Evolutionary conservation across 345 rosid genomes (phyloP), one percentile per base, ranked within the genome.

Genomic region (Dipteronia sinensis): DNA sequence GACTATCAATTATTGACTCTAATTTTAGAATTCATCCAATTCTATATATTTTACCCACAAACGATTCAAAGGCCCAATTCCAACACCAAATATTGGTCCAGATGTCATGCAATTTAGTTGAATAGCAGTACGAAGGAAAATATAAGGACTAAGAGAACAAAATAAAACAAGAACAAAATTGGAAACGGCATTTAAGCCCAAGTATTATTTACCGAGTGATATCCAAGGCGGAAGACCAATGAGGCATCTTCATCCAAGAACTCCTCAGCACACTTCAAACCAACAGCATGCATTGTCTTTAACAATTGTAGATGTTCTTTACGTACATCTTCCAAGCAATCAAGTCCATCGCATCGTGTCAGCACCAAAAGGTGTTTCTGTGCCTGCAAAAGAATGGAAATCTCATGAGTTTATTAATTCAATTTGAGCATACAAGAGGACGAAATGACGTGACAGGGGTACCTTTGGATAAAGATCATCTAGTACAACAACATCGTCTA

Each of bases 401-500:
- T 40, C 19, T 15, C 44, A 34, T 63, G 23, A 9, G 0, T 59
- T 12, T 0, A 16, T 58, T 65, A 77, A 20, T 31, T 64, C 19
- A 77, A 38, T 13, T 19, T 63, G 46, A 82, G 70, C 38, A 55
- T 34, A 74, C n/a, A 44, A 65, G 73, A 62, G 49, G 47, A 61
- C 11, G 10, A 23, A 25, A 13, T 10, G 20, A 58, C 22, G 71
- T 31, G 71, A 51, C 2, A 47, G 20, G 22, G 66, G 77, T 82
- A 91, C 97, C 97, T 96, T 96, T 2, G 98, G 97, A 84, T 89
- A 93, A 27, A 81, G 88, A 80, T 96, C 98, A 76, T 91, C 87
- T 75, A 94, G 73, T 47, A 96, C 98, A 68, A 89, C 91, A 10
- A 92, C 73, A 81, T 89, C 85, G 31, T 86, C 94, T 15, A 76